Evolutionary conservation across 2,329 filamentous ascomycete genomes (phyloP), one percentile per base, ranked within the genome.

Genomic region (Diplodia seriata): DNA sequence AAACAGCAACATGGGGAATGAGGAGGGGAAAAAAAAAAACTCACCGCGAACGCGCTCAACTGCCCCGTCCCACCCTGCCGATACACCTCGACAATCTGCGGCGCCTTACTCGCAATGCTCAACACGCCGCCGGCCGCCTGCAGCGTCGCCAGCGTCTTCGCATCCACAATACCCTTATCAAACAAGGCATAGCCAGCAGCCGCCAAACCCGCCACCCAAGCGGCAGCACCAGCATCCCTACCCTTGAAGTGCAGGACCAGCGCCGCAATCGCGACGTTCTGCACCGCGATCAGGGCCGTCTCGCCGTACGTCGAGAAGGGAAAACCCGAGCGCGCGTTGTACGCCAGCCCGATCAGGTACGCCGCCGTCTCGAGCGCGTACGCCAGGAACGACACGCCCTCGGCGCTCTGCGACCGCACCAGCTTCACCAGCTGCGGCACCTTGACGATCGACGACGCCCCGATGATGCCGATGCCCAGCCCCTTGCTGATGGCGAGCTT

Each of bases 251-350:
- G 90, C 78, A 99, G 83, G 51, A 99, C 93, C 74, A 98, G 81
- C 61, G 93, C 87, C 5, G 90, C 90, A 77, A 99, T 97, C 69
- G 93, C 87, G 53, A 98, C 87, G 80, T 99, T 97, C 83, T 99
- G 95, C 69, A 90, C 89, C 61, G 95, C 86, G 73, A 99, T 97
- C 75, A 98, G 85, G 47, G 91, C 93, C 33, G 93, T 94, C 86
- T 99, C 95, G 79, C 95, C 95, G 79, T 91, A 99, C 12, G 95
- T 99, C 85, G 91, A 96, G 82, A 99, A 97, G 3, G 95, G 94
- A 74, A 97, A 97, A 29, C 89, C 90, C 75, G 93, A 92, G 77
- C 95, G 92, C 72, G 92, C 85, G 79, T 97, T 97, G 85, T 99
- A 99, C 64, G 92, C 91, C 72, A 99, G 87, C 5, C 90, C 91